Percentiles rank a stretch among this genome's conserved stretches.
Conservation (phyloP, 148 eudicot genomes). For the Rhododendron griersonianum region DNA sequence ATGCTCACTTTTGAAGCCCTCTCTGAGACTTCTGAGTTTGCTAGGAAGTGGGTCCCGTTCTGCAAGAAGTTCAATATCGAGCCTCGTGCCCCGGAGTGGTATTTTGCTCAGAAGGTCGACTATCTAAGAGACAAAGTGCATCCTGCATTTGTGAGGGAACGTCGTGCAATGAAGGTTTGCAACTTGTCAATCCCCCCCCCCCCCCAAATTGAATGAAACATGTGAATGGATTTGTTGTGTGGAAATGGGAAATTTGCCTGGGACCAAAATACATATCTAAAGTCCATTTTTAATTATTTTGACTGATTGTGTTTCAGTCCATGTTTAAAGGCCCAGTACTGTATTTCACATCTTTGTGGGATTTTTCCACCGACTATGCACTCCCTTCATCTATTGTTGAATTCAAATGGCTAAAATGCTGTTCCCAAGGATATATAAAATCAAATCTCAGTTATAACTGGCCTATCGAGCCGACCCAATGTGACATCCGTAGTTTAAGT, state of each 20-base stretch:
- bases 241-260: too few relatives aligned
- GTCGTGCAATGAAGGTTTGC: conserved; percentile 94
- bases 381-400: neutral
- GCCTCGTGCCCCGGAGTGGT: conserved; percentile 99
- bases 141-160: conserved; percentile 94
- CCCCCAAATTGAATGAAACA: too few relatives aligned
- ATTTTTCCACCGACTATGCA: neutral
- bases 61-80: conserved; percentile 82
- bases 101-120: conserved; percentile 85
- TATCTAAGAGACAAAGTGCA: conserved; percentile 89
- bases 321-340: too few relatives aligned
- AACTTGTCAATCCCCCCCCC: neutral
- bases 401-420: neutral
- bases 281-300: too few relatives aligned
- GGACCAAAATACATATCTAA: too few relatives aligned
- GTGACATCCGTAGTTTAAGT: neutral
- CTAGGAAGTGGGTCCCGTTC: conserved; percentile 95
- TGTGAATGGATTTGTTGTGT: too few relatives aligned
- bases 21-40: conserved; percentile 87
- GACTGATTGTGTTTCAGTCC: too few relatives aligned
- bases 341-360: neutral
- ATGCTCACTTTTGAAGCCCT: conserved; percentile 98
- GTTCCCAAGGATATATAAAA: neutral
- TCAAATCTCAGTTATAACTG: neutral
- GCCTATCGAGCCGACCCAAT: neutral